Evolutionary conservation across 805 yeast genomes (phyloP), one percentile per base, ranked within the genome.

Genomic region (Vanderwaltozyma verrucispora): DNA sequence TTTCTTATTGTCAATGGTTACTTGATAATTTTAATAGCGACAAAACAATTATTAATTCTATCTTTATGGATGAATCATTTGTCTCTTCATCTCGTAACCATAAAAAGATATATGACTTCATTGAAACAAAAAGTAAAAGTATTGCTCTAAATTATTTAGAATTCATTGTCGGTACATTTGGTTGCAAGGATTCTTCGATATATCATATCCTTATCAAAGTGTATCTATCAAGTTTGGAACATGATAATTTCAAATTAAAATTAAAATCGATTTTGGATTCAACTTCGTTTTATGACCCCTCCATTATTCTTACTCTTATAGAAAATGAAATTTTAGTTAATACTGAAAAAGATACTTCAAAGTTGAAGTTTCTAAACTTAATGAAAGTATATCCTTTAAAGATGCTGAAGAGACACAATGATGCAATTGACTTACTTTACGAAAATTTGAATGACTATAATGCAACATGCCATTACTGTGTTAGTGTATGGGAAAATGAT

Each of bases 41-140:
- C 3, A 38, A 11, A 39, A 53, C 10, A 43, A 65, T 50, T 72
- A 72, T 26, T 47, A 55, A 38, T 42, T 58, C 62, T 16, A 65
- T 89, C 0, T 87, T 87, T 46, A 67, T 84, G 68, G 75, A 72
- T 39, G 80, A 79, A 36, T 65, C 81, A 0, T 67, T 71, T 11
- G 75, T 74, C 44, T 70, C 82, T 40, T 78, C 75, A 41, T 62
- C 73, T 12, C 69, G 79, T 36, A 72, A 82, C 43, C 68, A 70
- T 34, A 44, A 59, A 18, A 61, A 67, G 44, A 76, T 86, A 0
- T 61, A 78, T 33, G 68, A 72, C 1, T 80, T 63, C 49, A 54
- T 83, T n/a, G 42, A 57, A 8, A 37, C 49, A 1, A 50, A 59
- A 14, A 52, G 57, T 14, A 28, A 29, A 2, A 34, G 40, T 5